Evolutionary conservation across 2,329 filamentous ascomycete genomes (phyloP), one percentile per base, ranked within the genome.

Genomic region (Verticillium nubilum): DNA sequence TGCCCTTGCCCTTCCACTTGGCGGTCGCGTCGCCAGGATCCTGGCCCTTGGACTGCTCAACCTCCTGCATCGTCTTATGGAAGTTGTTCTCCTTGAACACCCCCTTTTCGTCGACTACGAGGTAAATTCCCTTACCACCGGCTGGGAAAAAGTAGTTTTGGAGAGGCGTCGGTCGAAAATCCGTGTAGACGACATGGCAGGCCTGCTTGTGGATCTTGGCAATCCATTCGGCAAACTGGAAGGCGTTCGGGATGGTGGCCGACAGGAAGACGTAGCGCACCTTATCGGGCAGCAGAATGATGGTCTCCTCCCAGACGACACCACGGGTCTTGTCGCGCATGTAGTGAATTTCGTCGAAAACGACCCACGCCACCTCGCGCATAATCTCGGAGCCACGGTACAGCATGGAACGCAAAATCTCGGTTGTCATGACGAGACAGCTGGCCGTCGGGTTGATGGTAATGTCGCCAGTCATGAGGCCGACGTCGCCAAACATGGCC

Each of bases 181-280:
- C 94, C 57, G 95, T 99, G 75, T 99, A 99, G 3, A 99, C 95
- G 63, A 99, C 96, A 80, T 99, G 96, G 67, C 95, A 99, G 6
- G 95, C 94, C 71, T 99, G 96, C 65, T 91, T 90, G 73, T 99
- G 96, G 60, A 94, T 98, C 78, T 98, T 98, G 67, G 91, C 92
- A 68, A 99, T 96, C 95, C 95, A 99, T 74, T 99, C 94, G 67
- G 95, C 95, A 69, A 99, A 99, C 74, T 99, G 95, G 85, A 98
- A 97, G 57, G 95, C 93, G 71, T 99, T 99, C 58, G 95, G 95
- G 63, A 99, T 99, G 2, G 96, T 99, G 63, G 95, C 95, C 31
- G 96, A 99, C 62, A 99, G 80, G 76, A 99, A 99, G 59, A 99
- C 96, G 70, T 98, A 99, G 77, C 92, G 90, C 66, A 99, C 96